Base-by-base conservation (phyloP, 805 yeast genomes). In the Candida methanosorbosa region DNA sequence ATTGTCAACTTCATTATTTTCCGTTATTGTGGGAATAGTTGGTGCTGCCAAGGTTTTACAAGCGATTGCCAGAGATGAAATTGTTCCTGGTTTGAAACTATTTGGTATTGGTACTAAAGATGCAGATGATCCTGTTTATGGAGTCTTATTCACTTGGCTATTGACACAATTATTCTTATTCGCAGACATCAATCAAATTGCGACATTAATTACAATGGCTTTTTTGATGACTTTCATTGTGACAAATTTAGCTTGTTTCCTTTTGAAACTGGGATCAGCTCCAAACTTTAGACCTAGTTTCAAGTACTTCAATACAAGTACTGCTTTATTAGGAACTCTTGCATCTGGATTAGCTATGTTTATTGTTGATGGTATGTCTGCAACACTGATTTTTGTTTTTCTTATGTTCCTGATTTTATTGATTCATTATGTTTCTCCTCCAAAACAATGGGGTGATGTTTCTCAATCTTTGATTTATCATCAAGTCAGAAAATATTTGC, bases 251-350 rank as follows among this genome's bases (percentile, higher is more conserved):
- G 97, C 98, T 3, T 94, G 98, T 54, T 87, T 90, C 52, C 58
- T 92, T 35, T 66, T 92, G 45, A 81, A 80, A 42, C 61, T 92
- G 5, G 90, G 96, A 0, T 75, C 95, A 1, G 98, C 98, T 5
- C 98, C 99, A n/a, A 92, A 94, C 55, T 92, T 92, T 59, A 67
- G 99, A 49, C 99, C 99, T 4, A 84, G 95, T 3, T 92, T 92
- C 68, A 79, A 73, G 38, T 92, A 79, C 49, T 92, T 92, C 62
- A 81, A 76, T 47, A 70, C 87, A 32, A 66, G 71, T 29, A 86
- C 97, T 0, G 97, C 98, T 0, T 68, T 78, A 3, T 47, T 70
- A 2, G 99, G 97, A 2, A 79, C 81, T 0, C 34, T 77, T 0
- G 55, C 75, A 0, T 82, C 94, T 31, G 66, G 81, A 5, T 56